Evolutionary conservation across 2,329 filamentous ascomycete species (phyloP).

Genomic region (Xylaria sp.): DNA sequence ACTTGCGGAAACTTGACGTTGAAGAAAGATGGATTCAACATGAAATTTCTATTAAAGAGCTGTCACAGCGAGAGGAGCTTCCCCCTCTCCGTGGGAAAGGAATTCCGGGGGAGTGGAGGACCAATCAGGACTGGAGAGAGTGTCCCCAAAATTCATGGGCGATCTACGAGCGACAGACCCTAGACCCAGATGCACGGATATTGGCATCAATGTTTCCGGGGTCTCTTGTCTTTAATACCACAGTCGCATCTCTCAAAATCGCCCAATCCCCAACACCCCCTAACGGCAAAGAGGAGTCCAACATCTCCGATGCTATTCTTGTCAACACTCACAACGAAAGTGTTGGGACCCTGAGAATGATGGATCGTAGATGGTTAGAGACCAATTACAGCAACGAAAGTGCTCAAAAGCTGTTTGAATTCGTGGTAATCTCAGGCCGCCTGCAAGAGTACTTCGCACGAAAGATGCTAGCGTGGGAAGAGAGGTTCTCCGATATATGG

Average conservation of each 20-base stretch:
- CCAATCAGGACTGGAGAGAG: slow-evolving; percentile 22
- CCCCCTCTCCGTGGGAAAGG: slow-evolving; percentile 5
- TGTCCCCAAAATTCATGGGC: slow-evolving; percentile 20
- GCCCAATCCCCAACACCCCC: no score
- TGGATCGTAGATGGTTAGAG: slow-evolving; percentile 4
- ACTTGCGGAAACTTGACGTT: background rate
- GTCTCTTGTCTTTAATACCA: slow-evolving; percentile 10
- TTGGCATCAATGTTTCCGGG: background rate
- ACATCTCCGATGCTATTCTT: background rate
- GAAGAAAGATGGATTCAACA: slow-evolving; percentile 6
- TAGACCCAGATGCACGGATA: background rate
- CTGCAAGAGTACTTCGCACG: background rate
- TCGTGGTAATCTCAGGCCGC: background rate
- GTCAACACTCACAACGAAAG: background rate
- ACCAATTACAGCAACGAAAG: background rate
- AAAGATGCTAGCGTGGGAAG: background rate
- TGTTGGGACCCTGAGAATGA: background rate
- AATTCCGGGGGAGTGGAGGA: slow-evolving; percentile 17
- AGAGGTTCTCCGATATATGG: slow-evolving; percentile 30
- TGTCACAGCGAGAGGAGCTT: background rate
- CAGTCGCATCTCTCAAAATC: slow-evolving; percentile 6
- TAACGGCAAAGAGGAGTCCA: background rate
- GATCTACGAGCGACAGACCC: no score
- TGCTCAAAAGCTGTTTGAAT: background rate
- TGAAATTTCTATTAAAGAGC: background rate